Evolutionary conservation across 768 basidiomycete species (phyloP), one percentile per base, ranked within the genome.

Genomic region (Macrolepiota fuliginosa): DNA sequence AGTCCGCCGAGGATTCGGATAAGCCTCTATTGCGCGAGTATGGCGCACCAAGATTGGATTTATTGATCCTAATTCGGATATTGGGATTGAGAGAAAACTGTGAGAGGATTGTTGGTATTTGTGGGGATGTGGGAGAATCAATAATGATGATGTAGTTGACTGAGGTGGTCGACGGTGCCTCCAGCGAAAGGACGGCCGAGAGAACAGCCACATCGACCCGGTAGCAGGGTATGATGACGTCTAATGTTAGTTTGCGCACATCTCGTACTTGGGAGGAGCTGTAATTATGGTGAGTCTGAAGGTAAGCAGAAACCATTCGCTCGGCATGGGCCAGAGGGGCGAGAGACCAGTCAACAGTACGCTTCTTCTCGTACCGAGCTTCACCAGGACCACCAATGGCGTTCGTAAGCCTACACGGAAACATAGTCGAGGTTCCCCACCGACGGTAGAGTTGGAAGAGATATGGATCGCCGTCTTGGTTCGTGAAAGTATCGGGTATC

Each of bases 381-480:
- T n/a, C n/a, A n/a, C n/a, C n/a, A n/a, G n/a, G n/a, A n/a, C n/a
- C n/a, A n/a, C n/a, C n/a, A n/a, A n/a, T n/a, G n/a, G n/a, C n/a
- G n/a, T n/a, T n/a, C n/a, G n/a, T n/a, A n/a, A n/a, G n/a, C n/a
- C n/a, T n/a, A n/a, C n/a, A n/a, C n/a, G n/a, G n/a, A n/a, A n/a
- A n/a, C n/a, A n/a, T n/a, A n/a, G n/a, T n/a, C n/a, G n/a, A n/a
- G n/a, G n/a, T n/a, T n/a, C n/a, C n/a, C n/a, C n/a, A n/a, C n/a
- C n/a, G n/a, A n/a, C n/a, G n/a, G n/a, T n/a, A n/a, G n/a, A n/a
- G n/a, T n/a, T n/a, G n/a, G n/a, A n/a, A n/a, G n/a, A n/a, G n/a
- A n/a, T n/a, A n/a, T n/a, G n/a, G n/a, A n/a, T n/a, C 82, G 0
- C 83, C 83, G 52, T 86, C 85, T 67, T 87, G 85, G 62, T 86